A percentile compares a stretch with the other conserved stretches of the same genome.
These are phyloP conservation scores for Wickerhamiella parazyma DNA, from an alignment of 805 yeast genomes.

Conservation along the genomic window DNA sequence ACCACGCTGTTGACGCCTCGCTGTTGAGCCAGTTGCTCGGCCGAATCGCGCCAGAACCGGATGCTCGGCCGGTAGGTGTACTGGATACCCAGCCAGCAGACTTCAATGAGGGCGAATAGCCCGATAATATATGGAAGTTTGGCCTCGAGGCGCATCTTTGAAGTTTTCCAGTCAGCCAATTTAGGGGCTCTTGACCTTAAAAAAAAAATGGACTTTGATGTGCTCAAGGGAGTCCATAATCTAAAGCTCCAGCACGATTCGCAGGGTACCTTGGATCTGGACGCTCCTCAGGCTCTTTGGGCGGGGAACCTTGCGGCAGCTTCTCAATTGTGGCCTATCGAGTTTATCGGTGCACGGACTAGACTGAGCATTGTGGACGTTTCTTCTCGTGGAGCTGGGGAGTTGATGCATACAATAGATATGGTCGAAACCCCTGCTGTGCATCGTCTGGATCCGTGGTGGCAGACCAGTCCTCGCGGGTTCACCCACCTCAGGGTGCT, in stretches of 20 bases:
- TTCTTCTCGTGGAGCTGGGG: background rate
- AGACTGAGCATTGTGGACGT: background rate
- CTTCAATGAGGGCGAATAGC: background rate
- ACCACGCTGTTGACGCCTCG: background rate
- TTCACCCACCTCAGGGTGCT: background rate
- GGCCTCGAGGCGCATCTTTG: background rate
- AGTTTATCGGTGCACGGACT: constrained; percentile 4
- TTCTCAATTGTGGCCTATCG: constrained; percentile 6
- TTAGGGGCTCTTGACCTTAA: background rate
- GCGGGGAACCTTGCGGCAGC: background rate
- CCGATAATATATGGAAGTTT: background rate
- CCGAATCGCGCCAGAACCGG: background rate
- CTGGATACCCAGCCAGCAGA: background rate
- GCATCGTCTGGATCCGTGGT: constrained; percentile 1
- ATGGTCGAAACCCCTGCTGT: background rate
- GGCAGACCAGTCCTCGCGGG: constrained; percentile 1
- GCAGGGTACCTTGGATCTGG: background rate
- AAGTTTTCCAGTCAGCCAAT: background rate
- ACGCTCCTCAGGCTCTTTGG: constrained; percentile 2
- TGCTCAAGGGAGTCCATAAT: background rate
- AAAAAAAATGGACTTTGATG: background rate
- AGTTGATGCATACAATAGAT: background rate
- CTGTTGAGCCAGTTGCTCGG: background rate
- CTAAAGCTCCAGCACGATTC: background rate
- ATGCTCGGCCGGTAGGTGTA: background rate